Conservation (phyloP, 106 monocot genomes). For the Dendrobium officinale region DNA sequence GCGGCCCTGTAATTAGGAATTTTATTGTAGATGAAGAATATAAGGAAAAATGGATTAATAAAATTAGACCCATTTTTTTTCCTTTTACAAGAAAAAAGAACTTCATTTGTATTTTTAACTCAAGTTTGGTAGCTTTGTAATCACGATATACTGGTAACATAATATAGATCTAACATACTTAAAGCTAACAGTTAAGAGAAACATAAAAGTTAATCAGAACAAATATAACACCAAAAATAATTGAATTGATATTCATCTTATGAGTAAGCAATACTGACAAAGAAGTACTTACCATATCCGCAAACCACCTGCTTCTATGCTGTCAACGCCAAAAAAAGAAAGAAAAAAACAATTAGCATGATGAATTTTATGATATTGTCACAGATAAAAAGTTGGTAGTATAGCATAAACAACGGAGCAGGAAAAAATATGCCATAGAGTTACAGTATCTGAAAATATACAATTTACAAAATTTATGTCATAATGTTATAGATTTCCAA, state of each 20-base stretch:
- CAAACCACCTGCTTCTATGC: conserved; percentile 7
- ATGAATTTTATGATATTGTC: not conserved
- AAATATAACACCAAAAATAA: not conserved
- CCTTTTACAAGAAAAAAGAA: not conserved
- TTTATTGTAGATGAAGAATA: not conserved
- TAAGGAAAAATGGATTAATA: not conserved
- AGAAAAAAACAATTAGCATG: not conserved
- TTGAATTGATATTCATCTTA: not conserved
- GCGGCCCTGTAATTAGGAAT: too few species aligned
- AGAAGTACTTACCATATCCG: not conserved
- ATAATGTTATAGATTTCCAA: not conserved
- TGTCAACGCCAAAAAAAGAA: not conserved
- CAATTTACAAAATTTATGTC: not conserved
- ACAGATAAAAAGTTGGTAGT: not conserved
- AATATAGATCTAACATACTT: not conserved
- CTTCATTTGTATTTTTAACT: not conserved
- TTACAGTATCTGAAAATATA: not conserved
- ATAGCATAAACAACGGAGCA: not conserved
- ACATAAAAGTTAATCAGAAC: not conserved
- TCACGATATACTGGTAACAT: not conserved
- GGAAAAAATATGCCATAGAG: not conserved
- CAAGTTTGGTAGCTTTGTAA: not conserved
- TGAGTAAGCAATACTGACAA: not conserved
- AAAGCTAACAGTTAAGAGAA: not conserved
- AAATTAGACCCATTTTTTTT: not conserved